A percentile compares a stretch with the other conserved stretches of the same genome.
phyloP scores from a whole-genome alignment of 441 rosid species.

The Syzygium syzygioides region DNA sequence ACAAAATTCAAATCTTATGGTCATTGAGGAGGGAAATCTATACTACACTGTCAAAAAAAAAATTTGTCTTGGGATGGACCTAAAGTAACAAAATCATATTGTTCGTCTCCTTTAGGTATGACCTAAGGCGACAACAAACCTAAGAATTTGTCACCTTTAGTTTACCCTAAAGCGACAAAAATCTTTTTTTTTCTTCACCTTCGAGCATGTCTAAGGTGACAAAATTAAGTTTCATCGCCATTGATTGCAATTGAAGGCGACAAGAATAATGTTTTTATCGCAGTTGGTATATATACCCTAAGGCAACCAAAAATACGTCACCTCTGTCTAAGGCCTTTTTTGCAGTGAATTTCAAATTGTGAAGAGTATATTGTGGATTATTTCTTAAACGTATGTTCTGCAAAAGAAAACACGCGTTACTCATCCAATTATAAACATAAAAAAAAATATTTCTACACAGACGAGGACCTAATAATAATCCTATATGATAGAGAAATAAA shows the following conservation, averaged over 20 bases:
- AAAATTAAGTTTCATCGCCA: neutral
- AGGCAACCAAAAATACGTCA: neutral
- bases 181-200: neutral
- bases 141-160: neutral
- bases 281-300: neutral
- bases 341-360: neutral
- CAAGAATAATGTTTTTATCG: neutral
- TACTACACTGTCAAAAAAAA: neutral
- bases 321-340: neutral
- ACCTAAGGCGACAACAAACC: neutral
- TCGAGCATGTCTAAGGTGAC: neutral
- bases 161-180: neutral
- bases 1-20: neutral
- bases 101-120: neutral
- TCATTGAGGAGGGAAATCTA: neutral
- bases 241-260: neutral
- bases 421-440: neutral
- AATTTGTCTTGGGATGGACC: neutral
- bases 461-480: neutral
- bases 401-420: neutral
- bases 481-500: neutral
- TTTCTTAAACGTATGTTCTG: neutral
- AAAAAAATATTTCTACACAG: accelerated
- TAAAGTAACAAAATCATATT: neutral
- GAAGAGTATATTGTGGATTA: neutral